These are phyloP conservation scores for Geotrichum reessii DNA, from an alignment of 1,139 yeast genomes.

Conservation along the genomic window DNA sequence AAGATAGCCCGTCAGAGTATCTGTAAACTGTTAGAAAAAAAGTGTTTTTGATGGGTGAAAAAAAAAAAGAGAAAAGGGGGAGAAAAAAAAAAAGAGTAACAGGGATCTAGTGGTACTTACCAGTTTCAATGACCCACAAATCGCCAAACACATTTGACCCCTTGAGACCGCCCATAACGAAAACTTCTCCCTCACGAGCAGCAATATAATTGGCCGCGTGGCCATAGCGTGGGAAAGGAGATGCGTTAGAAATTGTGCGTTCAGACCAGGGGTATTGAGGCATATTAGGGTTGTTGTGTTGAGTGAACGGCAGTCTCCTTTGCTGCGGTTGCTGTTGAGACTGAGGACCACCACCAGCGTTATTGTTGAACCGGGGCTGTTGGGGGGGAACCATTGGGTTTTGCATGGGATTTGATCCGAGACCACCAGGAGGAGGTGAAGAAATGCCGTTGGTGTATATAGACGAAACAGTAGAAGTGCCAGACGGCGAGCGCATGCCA, in stretches of 20 bases:
- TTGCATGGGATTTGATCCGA: neutral
- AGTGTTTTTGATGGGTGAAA: neutral
- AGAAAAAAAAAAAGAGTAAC: no score
- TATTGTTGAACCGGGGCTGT: neutral
- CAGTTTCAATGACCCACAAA: conserved; percentile 62
- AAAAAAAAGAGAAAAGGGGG: conserved; percentile 6
- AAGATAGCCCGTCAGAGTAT: conserved; percentile 49
- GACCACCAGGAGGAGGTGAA: conserved; percentile 6
- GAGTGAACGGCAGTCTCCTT: conserved; percentile 3
- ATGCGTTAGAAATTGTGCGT: conserved; percentile 54
- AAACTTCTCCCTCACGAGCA: conserved; percentile 70
- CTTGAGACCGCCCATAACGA: conserved; percentile 90
- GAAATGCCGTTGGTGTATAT: conserved; percentile 13
- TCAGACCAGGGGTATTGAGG: conserved; percentile 69
- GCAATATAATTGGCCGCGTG: conserved; percentile 79
- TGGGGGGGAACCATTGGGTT: neutral
- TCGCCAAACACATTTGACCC: conserved; percentile 93
- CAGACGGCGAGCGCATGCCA: conserved; percentile 5
- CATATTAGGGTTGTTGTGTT: conserved; percentile 1
- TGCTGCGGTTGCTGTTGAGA: conserved; percentile 18
- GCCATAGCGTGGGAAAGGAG: conserved; percentile 92
- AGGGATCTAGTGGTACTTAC: no score
- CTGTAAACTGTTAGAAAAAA: conserved; percentile 21
- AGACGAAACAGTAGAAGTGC: conserved; percentile 6
- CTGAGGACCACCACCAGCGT: conserved; percentile 8